Base-by-base conservation (phyloP, 352 stramenopile species). In the Phytophthora pinifolia region DNA sequence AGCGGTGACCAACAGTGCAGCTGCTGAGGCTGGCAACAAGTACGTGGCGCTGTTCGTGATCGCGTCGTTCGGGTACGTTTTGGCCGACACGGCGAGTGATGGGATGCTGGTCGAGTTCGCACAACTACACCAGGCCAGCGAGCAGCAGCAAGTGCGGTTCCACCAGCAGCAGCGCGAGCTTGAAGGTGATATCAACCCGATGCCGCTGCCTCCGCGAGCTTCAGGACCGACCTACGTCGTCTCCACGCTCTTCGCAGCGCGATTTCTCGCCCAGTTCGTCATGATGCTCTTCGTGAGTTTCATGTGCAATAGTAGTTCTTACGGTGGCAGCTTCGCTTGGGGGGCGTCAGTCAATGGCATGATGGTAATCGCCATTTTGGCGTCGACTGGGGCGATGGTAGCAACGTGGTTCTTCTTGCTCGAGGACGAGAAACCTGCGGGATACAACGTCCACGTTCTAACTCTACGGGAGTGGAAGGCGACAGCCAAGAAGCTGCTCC, bases 31-130 rank as follows among this genome's bases (percentile, higher is more conserved):
- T 20, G 70, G 75, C 10, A 46, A 54, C 13, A 81, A 67, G 38
- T 86, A 86, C 51, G 69, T 81, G 5, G 74, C 44, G 15, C 54
- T 86, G 25, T 74, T 88, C 54, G 71, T 75, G 32, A 51, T 86
- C 18, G 59, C 64, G n/a, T 62, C 66, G 9, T 54, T 84, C 15
- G 75, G 76, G 8, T 76, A 79, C 14, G 76, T 88, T 7, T 36
- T 86, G 9, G 74, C 63, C 0, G 67, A 83, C 22, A 64, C 70
- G 9, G 74, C 71, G 13, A 62, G 60, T 7, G 78, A 86, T 35
- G 78, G 64, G 0, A 63, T 75, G 30, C 51, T 83, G 36, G 65
- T 88, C 6, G 71, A 81, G 41, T 59, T 83, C 18, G 73, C 65
- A 14, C 66, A 76, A 12, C 45, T 59, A 0, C 60, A 68, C 9